Base-by-base conservation (phyloP, 163 green algal species). In the Scenedesmus sp. region DNA sequence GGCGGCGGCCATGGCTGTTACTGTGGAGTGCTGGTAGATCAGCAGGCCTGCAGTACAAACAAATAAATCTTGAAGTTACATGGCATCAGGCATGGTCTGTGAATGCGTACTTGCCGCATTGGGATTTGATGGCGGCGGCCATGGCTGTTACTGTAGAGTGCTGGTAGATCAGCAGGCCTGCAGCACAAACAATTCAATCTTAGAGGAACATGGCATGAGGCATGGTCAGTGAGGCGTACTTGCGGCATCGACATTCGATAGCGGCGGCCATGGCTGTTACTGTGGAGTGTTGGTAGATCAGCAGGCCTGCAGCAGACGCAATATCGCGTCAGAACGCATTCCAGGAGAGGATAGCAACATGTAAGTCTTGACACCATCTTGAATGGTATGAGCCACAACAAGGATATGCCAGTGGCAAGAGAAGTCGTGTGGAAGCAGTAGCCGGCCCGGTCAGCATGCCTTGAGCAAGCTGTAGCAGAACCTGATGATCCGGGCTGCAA, bases 201-300 rank as follows among this genome's bases (percentile, higher is more conserved):
- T 2, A 10, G 8, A 64, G 59, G 34, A 46, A 46, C 34, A 46
- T 84, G 76, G 76, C 76, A 13, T 1, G 46, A 56, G 12, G 34
- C 76, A 9, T n/a, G 2, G 76, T 84, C 70, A 13, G 70, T 79
- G 70, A 15, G 23, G 46, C 46, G 70, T 79, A 79, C 23, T 79
- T 79, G 70, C 70, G 20, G 70, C 70, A 79, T 23, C 46, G 20
- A 3, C 23, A 59, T 34, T 84, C 76, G 8, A 84, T 84, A 9
- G 76, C 76, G 20, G 76, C 76, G 20, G 76, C 76, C 76, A 84
- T 84, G 34, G 34, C 46, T 15, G 34, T n/a, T 13, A 84, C 46
- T 1, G 76, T 59, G 13, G 76, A 57, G 76, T 84, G 76, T 10
- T 84, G 76, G 76, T 84, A 84, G 76, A 84, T 84, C 76, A 84